Evolutionary conservation across 2,329 filamentous ascomycete species (phyloP).

Genomic region (Botrytis paeoniae): DNA sequence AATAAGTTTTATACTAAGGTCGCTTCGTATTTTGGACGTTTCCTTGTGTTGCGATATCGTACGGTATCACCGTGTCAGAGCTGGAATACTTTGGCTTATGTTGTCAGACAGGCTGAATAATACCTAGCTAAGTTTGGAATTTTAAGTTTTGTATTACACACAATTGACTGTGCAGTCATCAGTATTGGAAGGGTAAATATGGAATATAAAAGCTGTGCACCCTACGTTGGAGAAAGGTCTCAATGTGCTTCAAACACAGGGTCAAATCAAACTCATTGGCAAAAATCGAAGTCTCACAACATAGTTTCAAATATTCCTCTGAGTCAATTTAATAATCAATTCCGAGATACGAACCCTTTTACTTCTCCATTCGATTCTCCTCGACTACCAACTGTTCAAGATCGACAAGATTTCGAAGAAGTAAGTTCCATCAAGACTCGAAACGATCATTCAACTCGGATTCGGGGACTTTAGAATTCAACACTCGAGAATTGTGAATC

Average conservation of each 20-base stretch:
- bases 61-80: conserved; percentile 9
- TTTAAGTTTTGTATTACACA: neutral
- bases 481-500: neutral
- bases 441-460: neutral
- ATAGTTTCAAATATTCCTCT: conserved; percentile 14
- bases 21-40: neutral
- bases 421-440: neutral
- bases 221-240: conserved; percentile 15
- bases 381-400: neutral
- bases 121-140: neutral
- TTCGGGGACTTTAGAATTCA: neutral
- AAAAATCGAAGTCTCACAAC: conserved; percentile 7
- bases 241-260: conserved; percentile 6
- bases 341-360: conserved; percentile 10
- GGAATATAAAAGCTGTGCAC: conserved; percentile 18
- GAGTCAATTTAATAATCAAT: conserved; percentile 13
- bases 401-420: neutral
- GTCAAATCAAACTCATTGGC: conserved; percentile 7
- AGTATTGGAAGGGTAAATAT: conserved; percentile 15
- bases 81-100: conserved; percentile 8
- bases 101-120: conserved; percentile 16
- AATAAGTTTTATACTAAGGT: neutral
- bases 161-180: neutral
- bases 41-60: conserved; percentile 13
- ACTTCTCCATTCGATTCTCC: neutral